Base-by-base conservation (phyloP, 1,139 yeast genomes). In the Spencermartinsiella ligniputridi region DNA sequence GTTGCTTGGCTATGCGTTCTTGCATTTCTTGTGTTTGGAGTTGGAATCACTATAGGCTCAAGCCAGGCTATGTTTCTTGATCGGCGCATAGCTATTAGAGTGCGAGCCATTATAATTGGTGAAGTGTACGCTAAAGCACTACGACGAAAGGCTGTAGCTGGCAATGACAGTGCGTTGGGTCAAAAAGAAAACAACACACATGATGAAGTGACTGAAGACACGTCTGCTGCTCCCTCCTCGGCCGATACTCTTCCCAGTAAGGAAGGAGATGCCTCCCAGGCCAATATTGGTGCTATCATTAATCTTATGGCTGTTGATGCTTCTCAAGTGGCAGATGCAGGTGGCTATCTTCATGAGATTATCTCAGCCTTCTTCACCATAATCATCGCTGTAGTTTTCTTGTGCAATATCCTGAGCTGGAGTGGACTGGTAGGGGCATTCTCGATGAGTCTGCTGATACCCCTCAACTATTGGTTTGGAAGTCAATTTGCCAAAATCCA, bases 261-360 rank as follows among this genome's bases (percentile, higher is more conserved):
- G 5, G 19, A 33, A 15, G 54, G 51, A n/a, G 53, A 57, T 19
- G 69, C 71, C 40, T 70, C 77, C 35, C 81, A 86, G 35, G 82
- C 86, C 21, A 92, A 88, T 61, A 65, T 87, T 48, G 98, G 98
- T 54, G 90, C 96, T 6, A 87, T 92, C 53, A 89, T 92, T 60
- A 90, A 90, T 62, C 74, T 90, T 56, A 89, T 90, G 96, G 87
- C 97, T 25, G 89, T 90, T 44, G 98, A 90, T 69, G 92, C 97
- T 5, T 88, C 85, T 68, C 88, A 89, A 63, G 88, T 90, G 18
- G 82, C 96, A 30, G 97, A 89, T 67, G 79, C 88, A 48, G 83
- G 95, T 69, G 95, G 95, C 34, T 89, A 90, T 60, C 69, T 89
- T 51, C 96, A 89, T 63, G 83, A 77, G 55, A 81, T 89, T 60